phyloP scores from a whole-genome alignment of 2,329 filamentous ascomycete species.

The Phialophora verrucosa region DNA sequence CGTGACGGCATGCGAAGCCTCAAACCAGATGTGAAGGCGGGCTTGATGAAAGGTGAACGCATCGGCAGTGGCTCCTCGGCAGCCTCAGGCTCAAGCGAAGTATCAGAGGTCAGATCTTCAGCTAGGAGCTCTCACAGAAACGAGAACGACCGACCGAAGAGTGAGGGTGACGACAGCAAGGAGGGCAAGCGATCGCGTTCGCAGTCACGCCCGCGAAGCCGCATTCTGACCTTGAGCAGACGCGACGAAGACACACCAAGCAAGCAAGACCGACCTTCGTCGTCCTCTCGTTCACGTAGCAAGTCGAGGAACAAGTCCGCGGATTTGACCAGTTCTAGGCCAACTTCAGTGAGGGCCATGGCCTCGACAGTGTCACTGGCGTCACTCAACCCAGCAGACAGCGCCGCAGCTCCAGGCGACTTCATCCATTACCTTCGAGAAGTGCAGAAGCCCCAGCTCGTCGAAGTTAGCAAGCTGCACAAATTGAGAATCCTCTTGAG shows the following conservation, averaged over 20 bases:
- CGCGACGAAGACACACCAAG: constrained; percentile 68
- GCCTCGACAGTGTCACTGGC: constrained; percentile 62
- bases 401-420: constrained; percentile 75
- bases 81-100: constrained; percentile 54
- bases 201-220: constrained; percentile 64
- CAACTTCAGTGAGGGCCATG: constrained; percentile 63
- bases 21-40: constrained; percentile 87
- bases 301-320: constrained; percentile 70
- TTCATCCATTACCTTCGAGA: constrained; percentile 86
- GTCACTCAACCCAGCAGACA: constrained; percentile 65
- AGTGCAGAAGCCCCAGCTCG: constrained; percentile 76
- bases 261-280: constrained; percentile 75
- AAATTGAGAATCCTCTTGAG: constrained; percentile 87
- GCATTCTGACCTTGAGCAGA: constrained; percentile 79
- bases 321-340: constrained; percentile 63
- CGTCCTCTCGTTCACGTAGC: constrained; percentile 37
- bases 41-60: constrained; percentile 91
- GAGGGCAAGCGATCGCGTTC: constrained; percentile 54
- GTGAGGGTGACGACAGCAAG: constrained; percentile 47
- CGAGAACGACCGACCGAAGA: constrained; percentile 51
- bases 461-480: constrained; percentile 94
- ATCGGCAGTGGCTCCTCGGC: constrained; percentile 64
- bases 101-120: constrained; percentile 44
- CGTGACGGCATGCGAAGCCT: constrained; percentile 92
- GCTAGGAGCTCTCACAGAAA: constrained; percentile 44